These are phyloP conservation scores for Peribolospora baueri DNA, from an alignment of 768 basidiomycete genomes.

Conservation along the genomic window DNA sequence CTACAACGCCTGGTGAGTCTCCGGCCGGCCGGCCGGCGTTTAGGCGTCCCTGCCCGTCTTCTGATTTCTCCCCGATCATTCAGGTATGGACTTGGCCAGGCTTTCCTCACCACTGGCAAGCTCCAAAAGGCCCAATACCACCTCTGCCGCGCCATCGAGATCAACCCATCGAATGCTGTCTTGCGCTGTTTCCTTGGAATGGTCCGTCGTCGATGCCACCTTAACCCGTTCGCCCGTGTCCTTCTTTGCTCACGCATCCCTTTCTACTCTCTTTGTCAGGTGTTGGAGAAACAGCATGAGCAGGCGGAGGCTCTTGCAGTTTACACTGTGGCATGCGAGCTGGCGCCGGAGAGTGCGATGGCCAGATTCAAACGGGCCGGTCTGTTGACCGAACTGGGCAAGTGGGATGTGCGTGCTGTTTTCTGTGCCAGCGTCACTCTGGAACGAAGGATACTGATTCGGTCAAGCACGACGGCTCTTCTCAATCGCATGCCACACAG, in stretches of 20 bases:
- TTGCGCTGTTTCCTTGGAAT: conserved; percentile 84
- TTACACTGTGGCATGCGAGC: conserved; percentile 54
- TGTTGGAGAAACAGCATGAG: conserved; percentile 64
- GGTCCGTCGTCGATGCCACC: conserved; percentile 31
- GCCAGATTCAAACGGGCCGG: conserved; percentile 84
- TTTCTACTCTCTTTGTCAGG: conserved; percentile 25
- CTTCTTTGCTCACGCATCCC: not conserved
- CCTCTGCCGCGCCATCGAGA: conserved; percentile 69
- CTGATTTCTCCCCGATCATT: not conserved
- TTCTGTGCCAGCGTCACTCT: not conserved
- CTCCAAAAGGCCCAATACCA: conserved; percentile 84
- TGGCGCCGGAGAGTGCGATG: conserved; percentile 70
- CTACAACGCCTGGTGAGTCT: conserved; percentile 86
- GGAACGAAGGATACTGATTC: too few relatives aligned
- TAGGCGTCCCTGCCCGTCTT: not conserved
- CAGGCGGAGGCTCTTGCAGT: conserved; percentile 46
- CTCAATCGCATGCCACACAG: conserved; percentile 25
- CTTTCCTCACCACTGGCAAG: conserved; percentile 86
- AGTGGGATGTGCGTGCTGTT: conserved; percentile 43
- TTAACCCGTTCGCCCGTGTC: not conserved
- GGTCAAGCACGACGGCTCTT: not conserved
- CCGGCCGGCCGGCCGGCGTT: not conserved
- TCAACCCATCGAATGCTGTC: conserved; percentile 89
- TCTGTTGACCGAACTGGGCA: conserved; percentile 60
- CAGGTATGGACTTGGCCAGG: conserved; percentile 97